phyloP scores from a whole-genome alignment of 2,329 filamentous ascomycete species.

The Fonsecaea multimorphosa region DNA sequence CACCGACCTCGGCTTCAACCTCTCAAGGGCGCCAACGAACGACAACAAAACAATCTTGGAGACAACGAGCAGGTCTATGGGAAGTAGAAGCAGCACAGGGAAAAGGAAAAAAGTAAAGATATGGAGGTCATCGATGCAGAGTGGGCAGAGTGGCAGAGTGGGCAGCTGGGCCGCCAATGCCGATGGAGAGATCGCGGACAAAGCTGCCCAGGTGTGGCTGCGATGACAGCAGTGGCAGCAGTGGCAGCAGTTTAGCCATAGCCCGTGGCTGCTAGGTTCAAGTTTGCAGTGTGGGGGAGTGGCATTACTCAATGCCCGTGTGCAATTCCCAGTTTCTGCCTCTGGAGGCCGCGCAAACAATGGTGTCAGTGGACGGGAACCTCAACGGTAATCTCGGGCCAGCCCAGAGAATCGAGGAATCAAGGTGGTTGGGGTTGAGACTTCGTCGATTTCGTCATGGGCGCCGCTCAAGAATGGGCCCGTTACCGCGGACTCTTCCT shows the following conservation, averaged over 20 bases:
- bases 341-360: neutral
- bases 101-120: neutral
- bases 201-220: conserved; percentile 5
- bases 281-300: neutral
- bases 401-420: neutral
- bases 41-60: conserved; percentile 8
- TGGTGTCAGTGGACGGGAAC: neutral
- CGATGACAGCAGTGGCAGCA: conserved; percentile 6
- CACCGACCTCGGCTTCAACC: conserved; percentile 17
- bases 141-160: conserved; percentile 18
- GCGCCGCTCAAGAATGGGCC: neutral
- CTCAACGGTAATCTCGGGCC: conserved; percentile 1
- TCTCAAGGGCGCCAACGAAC: conserved; percentile 15
- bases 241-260: conserved; percentile 8
- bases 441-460: conserved; percentile 6
- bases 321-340: conserved; percentile 1
- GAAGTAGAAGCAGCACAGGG: neutral
- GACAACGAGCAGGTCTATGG: conserved; percentile 15
- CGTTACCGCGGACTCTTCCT: neutral
- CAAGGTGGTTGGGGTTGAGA: neutral
- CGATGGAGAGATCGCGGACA: conserved; percentile 15
- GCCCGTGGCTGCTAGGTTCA: neutral
- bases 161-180: conserved; percentile 18
- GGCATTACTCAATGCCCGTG: conserved; percentile 9
- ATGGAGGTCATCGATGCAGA: conserved; percentile 5